Evolutionary conservation across 164 flowering plant genomes (phyloP).

Genomic region (Nymphaea thermarum): DNA sequence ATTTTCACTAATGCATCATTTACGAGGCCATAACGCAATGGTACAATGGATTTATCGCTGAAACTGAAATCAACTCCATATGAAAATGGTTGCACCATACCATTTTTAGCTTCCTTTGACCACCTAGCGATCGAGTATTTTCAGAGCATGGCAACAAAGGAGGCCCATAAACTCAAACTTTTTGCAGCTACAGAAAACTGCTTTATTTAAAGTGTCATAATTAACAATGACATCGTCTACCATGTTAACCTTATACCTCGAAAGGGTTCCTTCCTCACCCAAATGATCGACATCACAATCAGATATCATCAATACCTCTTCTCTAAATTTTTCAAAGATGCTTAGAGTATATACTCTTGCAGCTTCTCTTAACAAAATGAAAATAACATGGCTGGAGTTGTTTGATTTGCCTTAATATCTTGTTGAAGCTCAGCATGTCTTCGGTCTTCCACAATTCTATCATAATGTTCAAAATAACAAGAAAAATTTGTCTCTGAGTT

Average conservation of each 20-base stretch:
- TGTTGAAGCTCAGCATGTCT: not conserved
- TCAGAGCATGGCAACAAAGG: not conserved
- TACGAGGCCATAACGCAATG: not conserved
- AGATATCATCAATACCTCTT: not conserved
- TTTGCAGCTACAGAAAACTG: slow-evolving; percentile 4
- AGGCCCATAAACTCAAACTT: slow-evolving; percentile 6
- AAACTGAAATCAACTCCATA: not conserved
- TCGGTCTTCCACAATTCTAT: not conserved
- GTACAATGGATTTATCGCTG: not conserved
- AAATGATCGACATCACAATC: not conserved
- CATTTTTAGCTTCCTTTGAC: not conserved
- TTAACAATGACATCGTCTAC: not conserved
- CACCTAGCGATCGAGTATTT: not conserved
- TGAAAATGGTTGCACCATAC: not conserved
- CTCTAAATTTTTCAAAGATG: not conserved
- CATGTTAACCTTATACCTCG: not conserved
- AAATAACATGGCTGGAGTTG: not conserved
- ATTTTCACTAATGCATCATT: not conserved
- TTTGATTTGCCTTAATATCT: not conserved
- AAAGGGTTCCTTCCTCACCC: not conserved
- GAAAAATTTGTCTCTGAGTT: not conserved
- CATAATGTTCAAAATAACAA: not conserved
- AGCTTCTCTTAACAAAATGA: not conserved
- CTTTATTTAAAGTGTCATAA: not conserved
- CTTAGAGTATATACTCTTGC: not conserved